These are phyloP conservation scores for Trypanosoma lewisi DNA, from an alignment of 208 protist species.

Conservation along the genomic window DNA sequence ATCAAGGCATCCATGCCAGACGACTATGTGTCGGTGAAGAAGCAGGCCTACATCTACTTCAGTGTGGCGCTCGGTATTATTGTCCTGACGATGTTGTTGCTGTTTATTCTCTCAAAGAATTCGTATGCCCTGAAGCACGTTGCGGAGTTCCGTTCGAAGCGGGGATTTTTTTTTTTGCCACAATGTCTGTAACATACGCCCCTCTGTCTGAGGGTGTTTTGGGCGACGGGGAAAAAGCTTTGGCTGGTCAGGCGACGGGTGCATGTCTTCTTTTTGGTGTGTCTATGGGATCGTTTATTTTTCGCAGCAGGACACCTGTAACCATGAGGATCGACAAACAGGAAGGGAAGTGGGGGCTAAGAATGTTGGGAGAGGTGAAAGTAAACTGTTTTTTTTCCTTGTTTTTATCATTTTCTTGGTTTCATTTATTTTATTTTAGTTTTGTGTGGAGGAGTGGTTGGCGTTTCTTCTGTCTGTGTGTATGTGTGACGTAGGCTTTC, in stretches of 20 bases:
- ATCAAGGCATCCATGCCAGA: slow-evolving; percentile 62
- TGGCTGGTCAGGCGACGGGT: slow-evolving; percentile 62
- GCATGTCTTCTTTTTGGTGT: slow-evolving; percentile 62
- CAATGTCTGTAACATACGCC: slow-evolving; percentile 75
- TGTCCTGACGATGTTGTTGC: slow-evolving; percentile 36
- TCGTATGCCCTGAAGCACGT: slow-evolving; percentile 65
- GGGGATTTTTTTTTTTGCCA: slow-evolving; percentile 37
- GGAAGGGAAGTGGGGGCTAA: no score
- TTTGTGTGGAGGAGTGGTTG: no score
- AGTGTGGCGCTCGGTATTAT: slow-evolving; percentile 64
- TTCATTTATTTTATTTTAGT: no score
- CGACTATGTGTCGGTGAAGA: slow-evolving; percentile 39
- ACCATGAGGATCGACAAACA: no score
- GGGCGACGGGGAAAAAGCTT: slow-evolving; percentile 53
- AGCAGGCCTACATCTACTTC: slow-evolving; percentile 80
- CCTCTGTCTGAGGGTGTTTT: slow-evolving; percentile 37
- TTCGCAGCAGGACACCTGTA: no score
- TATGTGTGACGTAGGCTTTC: no score
- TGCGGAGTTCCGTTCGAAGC: slow-evolving; percentile 57
- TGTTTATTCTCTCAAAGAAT: slow-evolving; percentile 52
- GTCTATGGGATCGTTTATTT: slow-evolving; percentile 60
- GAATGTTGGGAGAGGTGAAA: no score
- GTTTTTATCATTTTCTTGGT: no score
- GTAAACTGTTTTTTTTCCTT: no score
- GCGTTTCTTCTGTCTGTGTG: no score